Evolutionary conservation across 2,329 filamentous ascomycete species (phyloP), one percentile per base, ranked within the genome.

Genomic region (Xylaria sp.): DNA sequence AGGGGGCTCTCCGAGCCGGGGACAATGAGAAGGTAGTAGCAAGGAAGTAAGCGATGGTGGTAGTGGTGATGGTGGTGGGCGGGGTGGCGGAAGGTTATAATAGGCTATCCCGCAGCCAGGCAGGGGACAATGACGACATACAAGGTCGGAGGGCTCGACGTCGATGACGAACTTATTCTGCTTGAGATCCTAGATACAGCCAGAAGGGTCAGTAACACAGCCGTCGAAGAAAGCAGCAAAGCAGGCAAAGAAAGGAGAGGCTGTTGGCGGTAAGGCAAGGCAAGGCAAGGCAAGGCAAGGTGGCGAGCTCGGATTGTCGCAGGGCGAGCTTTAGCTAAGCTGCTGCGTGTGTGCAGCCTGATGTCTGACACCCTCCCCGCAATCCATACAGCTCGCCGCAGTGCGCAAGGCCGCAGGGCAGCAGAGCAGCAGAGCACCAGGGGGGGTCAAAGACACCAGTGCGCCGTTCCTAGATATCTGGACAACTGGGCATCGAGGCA

Each of bases 131-230:
- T 79, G 80, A 78, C 75, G 77, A 81, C 92, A 78, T 91, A 98
- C 94, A 81, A 93, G 92, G 81, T 98, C 94, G 74, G 92, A 91
- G 73, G 94, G 93, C 82, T 98, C 94, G 79, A 94, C 93, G 76
- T 98, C 95, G 86, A 99, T 92, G 79, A 91, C 90, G 84, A 99
- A 99, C 87, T 98, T 98, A 82, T 98, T 93, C 84, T 98, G 96
- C 87, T 98, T 98, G 79, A 99, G 88, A 86, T 99, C 96, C 94
- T 98, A 74, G 1, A 37, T 39, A 25, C 51, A 50, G 39, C 20
- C 20, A 9, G 63, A 44, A 15, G 60, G 25, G 20, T 72, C 56
- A 70, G 63, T 48, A 63, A 63, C 23, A 61, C 37, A 25, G 18
- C 23, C 34, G 41, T 37, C 34, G 10, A 37, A 8, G 34, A 37